phyloP scores from a whole-genome alignment of 768 basidiomycete species.

The Lentinus tigrinus region DNA sequence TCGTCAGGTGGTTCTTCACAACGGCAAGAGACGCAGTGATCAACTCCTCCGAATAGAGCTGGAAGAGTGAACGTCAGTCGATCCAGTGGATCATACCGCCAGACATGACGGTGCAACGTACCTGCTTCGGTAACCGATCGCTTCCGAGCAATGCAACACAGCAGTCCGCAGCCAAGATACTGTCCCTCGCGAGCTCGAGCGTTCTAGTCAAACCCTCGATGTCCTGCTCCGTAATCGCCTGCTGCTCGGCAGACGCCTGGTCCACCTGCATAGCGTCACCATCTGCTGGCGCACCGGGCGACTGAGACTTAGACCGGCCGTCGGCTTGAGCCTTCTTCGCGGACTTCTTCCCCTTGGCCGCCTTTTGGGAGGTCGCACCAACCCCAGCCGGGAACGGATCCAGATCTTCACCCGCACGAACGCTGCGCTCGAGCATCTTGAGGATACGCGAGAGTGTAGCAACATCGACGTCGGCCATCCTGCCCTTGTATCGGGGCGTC shows the following conservation, averaged over 20 bases:
- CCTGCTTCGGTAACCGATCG: constrained; percentile 85
- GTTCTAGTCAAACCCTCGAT: constrained; percentile 49
- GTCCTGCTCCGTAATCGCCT: constrained; percentile 40
- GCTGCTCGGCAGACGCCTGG: constrained; percentile 13
- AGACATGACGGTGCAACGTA: constrained; percentile 31
- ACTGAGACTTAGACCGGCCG: constrained; percentile 44
- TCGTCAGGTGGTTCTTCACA: constrained; percentile 78
- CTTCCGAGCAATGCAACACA: constrained; percentile 75
- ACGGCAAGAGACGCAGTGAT: constrained; percentile 75
- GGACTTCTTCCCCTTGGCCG: constrained; percentile 39
- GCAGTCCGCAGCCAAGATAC: constrained; percentile 81
- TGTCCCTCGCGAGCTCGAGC: constrained; percentile 67
- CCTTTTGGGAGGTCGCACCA: constrained; percentile 19
- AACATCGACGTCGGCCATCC: constrained; percentile 69
- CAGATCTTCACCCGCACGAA: constrained; percentile 71
- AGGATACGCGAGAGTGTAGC: constrained; percentile 61
- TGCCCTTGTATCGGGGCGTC: constrained; percentile 51
- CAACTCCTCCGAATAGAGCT: constrained; percentile 94
- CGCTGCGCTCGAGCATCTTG: constrained; percentile 77
- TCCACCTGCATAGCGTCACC: constrained; percentile 26
- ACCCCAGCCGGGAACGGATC: constrained; percentile 57
- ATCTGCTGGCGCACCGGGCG: constrained; percentile 38
- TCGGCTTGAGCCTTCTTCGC: constrained; percentile 30
- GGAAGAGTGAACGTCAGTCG: background rate
- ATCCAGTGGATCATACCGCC: background rate